Conservation (phyloP, 148 eudicot genomes). For the Agrostemma githago region DNA sequence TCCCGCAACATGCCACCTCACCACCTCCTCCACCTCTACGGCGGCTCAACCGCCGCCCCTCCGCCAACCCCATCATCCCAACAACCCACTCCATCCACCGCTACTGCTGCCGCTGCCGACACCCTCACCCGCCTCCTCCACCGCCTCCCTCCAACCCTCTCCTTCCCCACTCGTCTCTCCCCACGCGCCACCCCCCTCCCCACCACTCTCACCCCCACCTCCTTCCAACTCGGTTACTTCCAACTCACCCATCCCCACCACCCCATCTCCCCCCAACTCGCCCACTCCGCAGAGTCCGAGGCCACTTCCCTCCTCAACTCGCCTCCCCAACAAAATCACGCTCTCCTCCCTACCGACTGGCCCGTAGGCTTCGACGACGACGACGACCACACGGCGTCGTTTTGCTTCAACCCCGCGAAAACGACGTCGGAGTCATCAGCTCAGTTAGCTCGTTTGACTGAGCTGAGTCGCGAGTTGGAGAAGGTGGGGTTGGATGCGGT, state of each 20-base stretch:
- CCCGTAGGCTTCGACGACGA: constrained; percentile 53
- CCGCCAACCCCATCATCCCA: constrained; percentile 73
- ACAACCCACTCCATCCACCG: constrained; percentile 15
- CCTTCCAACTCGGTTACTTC: constrained; percentile 53
- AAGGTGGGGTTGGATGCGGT: constrained; percentile 49
- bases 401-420: constrained; percentile 42
- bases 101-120: constrained; percentile 31
- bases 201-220: constrained; percentile 19
- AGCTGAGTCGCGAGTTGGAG: constrained; percentile 57
- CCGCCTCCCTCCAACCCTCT: constrained; percentile 72
- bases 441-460: constrained; percentile 30
- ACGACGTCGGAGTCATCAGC: constrained; percentile 22
- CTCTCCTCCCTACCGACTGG: constrained; percentile 45
- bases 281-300: constrained; percentile 51
- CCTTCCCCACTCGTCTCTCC: constrained; percentile 51
- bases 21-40: constrained; percentile 32
- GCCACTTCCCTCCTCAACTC: constrained; percentile 46
- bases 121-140: constrained; percentile 51
- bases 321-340: constrained; percentile 28
- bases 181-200: constrained; percentile 38
- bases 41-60: constrained; percentile 56
- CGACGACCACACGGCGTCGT: constrained; percentile 28
- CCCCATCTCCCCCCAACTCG: constrained; percentile 43
- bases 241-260: constrained; percentile 42
- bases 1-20: constrained; percentile 27